Percentiles rank a stretch among this genome's conserved stretches.
Evolutionary conservation across 2,329 filamentous ascomycete genomes (phyloP).

Genomic region (Aspergillus phoenicis): DNA sequence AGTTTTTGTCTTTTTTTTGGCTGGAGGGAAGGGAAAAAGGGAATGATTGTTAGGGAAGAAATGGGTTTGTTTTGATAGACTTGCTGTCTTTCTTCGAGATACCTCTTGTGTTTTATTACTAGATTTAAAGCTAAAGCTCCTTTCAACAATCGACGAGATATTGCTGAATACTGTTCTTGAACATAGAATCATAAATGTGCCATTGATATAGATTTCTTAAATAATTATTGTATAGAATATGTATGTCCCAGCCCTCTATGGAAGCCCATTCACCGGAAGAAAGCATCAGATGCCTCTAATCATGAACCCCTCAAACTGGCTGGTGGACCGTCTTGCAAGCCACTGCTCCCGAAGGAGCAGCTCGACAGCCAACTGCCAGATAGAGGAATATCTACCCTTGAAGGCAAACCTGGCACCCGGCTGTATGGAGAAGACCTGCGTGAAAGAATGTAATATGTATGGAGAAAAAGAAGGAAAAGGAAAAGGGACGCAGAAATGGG

Average conservation of each 20-base stretch:
- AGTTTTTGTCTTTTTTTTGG: constrained; percentile 3
- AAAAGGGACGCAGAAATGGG: constrained; percentile 6
- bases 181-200: neutral
- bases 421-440: constrained; percentile 34
- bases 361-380: constrained; percentile 33
- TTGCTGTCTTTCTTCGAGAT: neutral
- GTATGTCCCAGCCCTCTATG: constrained; percentile 51
- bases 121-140: neutral
- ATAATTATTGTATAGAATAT: constrained; percentile 3
- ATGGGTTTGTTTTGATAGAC: neutral
- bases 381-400: neutral
- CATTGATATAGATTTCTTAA: neutral
- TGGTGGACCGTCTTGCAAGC: constrained; percentile 46
- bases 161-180: neutral
- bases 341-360: constrained; percentile 23
- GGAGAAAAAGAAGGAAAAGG: constrained; percentile 22
- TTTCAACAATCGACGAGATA: constrained; percentile 2
- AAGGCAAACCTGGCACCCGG: constrained; percentile 25
- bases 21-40: neutral
- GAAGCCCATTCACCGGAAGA: constrained; percentile 44
- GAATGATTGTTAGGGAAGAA: neutral
- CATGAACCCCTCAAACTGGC: constrained; percentile 52
- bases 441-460: constrained; percentile 24
- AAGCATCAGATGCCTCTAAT: constrained; percentile 25
- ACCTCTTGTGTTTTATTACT: neutral